Percentiles rank a stretch among this genome's conserved stretches.
phyloP scores from a whole-genome alignment of 805 yeast species.

The Starmera pachycereana region DNA sequence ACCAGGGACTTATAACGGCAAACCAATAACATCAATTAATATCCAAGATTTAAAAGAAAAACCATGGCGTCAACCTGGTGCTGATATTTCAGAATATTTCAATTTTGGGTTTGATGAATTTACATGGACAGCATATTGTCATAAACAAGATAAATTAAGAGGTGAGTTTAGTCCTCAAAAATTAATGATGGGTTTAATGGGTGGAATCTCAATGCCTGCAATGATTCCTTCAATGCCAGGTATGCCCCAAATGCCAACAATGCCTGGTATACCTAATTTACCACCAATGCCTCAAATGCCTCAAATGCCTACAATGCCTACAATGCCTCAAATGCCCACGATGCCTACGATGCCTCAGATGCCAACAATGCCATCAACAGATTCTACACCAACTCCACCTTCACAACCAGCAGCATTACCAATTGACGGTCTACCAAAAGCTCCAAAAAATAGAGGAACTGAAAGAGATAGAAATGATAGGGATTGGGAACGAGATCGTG shows the following conservation, averaged over 20 bases:
- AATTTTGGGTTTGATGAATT: conserved; percentile 95
- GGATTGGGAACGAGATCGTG: conserved; percentile 8
- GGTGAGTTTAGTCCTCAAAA: conserved; percentile 79
- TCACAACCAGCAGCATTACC: conserved; percentile 3
- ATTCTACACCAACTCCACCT: conserved; percentile 10
- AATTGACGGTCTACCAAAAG: conserved; percentile 6
- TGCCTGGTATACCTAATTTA: background rate
- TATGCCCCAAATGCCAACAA: conserved; percentile 6
- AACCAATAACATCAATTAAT: conserved; percentile 72
- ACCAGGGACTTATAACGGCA: conserved; percentile 67
- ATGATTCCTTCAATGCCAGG: conserved; percentile 20
- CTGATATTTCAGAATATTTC: conserved; percentile 88
- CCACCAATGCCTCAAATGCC: conserved; percentile 8
- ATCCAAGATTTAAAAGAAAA: conserved; percentile 79
- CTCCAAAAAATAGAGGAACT: conserved; percentile 10
- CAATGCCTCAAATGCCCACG: conserved; percentile 1
- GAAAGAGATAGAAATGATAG: conserved; percentile 10
- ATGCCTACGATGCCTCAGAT: conserved; percentile 25
- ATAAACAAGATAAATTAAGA: conserved; percentile 74
- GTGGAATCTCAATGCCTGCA: conserved; percentile 25
- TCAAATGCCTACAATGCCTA: background rate
- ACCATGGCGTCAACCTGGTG: conserved; percentile 98
- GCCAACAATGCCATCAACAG: conserved; percentile 14
- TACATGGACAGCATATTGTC: conserved; percentile 89
- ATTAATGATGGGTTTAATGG: conserved; percentile 52